A percentile compares a stretch with the other conserved stretches of the same genome.
phyloP scores from a whole-genome alignment of 192 early-diverging fungal species.

The Chytriomyces confervae region DNA sequence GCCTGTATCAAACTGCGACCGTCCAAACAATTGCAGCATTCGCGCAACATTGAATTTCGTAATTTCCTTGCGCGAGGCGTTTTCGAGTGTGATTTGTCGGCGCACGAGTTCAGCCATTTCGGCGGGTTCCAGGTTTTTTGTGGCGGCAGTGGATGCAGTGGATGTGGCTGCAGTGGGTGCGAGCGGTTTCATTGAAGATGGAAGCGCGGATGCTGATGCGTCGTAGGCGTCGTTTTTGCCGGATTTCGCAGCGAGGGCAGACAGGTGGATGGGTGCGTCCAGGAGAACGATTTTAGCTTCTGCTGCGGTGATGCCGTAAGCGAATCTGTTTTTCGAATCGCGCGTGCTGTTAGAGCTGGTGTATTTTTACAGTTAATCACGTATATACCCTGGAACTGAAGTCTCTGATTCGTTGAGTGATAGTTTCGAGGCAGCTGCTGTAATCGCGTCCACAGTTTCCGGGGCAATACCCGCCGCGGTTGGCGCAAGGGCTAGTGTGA shows the following conservation, averaged over 20 bases:
- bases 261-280: slow-evolving; percentile 37
- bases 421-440: neutral
- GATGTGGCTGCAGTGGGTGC: neutral
- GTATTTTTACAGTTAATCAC: too few relatives aligned
- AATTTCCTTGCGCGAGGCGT: slow-evolving; percentile 77
- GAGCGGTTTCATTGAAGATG: neutral
- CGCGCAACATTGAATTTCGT: slow-evolving; percentile 75
- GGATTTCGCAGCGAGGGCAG: slow-evolving; percentile 4
- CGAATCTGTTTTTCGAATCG: slow-evolving; percentile 30
- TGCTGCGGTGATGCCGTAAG: slow-evolving; percentile 44
- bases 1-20: slow-evolving; percentile 82
- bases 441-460: neutral
- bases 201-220: neutral
- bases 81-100: slow-evolving; percentile 78
- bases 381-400: too few relatives aligned
- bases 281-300: slow-evolving; percentile 49
- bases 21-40: slow-evolving; percentile 79
- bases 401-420: too few relatives aligned
- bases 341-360: too few relatives aligned
- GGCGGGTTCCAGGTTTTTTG: neutral
- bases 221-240: slow-evolving; percentile 17
- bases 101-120: slow-evolving; percentile 58
- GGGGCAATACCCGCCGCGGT: neutral
- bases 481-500: neutral
- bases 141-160: neutral